Percentiles rank a stretch among this genome's conserved stretches.
Conservation (phyloP, 2,329 filamentous ascomycete genomes). For the Sclerotiophoma versabilis region DNA sequence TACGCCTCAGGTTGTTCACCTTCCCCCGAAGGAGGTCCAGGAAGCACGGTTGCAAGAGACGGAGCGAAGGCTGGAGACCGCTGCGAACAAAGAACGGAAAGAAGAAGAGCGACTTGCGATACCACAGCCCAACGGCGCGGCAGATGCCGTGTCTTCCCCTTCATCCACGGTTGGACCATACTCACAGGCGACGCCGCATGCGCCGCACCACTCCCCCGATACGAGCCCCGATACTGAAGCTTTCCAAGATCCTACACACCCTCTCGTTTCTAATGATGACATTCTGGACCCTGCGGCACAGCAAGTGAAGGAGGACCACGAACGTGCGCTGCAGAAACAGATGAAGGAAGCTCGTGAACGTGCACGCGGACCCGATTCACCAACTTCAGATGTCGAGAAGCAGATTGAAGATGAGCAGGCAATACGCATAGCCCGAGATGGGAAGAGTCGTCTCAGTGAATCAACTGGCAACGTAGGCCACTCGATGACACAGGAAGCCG, state of each 20-base stretch:
- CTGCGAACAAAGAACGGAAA: conserved; percentile 47
- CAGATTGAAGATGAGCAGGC: conserved; percentile 62
- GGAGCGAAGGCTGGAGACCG: conserved; percentile 48
- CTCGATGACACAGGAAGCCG: conserved; percentile 35
- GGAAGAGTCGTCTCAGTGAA: conserved; percentile 37
- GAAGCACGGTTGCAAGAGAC: conserved; percentile 55
- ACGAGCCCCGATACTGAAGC: conserved; percentile 74
- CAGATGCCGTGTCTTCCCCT: conserved; percentile 56
- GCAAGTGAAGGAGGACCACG: conserved; percentile 61
- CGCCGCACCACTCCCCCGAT: conserved; percentile 72
- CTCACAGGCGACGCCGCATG: conserved; percentile 75
- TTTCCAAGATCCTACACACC: conserved; percentile 48
- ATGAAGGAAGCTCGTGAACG: conserved; percentile 55
- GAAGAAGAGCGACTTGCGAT: conserved; percentile 46
- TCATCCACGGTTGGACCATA: conserved; percentile 73
- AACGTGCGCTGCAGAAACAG: conserved; percentile 58
- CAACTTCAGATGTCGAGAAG: conserved; percentile 66
- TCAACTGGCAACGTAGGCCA: conserved; percentile 21
- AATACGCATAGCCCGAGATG: conserved; percentile 46
- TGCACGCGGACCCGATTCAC: conserved; percentile 53
- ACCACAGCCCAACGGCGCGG: conserved; percentile 29
- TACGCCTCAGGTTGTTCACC: conserved; percentile 52
- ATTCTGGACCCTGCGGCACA: conserved; percentile 47
- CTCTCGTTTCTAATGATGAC: conserved; percentile 39
- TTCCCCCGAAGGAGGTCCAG: conserved; percentile 60